These are phyloP conservation scores for Colletotrichum sojae DNA, from an alignment of 2,329 filamentous ascomycete genomes.

Conservation along the genomic window DNA sequence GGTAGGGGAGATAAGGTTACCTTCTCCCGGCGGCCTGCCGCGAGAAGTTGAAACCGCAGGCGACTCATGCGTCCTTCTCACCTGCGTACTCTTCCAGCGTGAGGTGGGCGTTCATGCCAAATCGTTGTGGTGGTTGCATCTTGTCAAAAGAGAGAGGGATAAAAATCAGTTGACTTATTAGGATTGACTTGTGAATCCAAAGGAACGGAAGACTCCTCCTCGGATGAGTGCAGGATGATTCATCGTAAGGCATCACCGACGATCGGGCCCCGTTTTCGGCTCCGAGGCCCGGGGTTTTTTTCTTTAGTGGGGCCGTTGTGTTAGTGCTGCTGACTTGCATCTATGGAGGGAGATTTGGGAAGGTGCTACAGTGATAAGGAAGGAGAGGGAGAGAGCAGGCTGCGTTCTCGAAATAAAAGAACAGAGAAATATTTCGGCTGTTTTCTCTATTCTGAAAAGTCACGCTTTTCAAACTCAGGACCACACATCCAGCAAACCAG, in stretches of 20 bases:
- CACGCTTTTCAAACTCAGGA: background rate
- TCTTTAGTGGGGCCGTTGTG: background rate
- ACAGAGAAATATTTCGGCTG: background rate
- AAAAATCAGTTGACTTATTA: background rate
- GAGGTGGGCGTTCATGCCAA: background rate
- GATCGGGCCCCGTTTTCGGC: background rate
- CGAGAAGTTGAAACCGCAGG: background rate
- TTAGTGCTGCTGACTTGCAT: background rate
- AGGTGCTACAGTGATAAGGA: background rate
- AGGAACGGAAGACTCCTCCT: background rate
- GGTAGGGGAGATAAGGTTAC: background rate
- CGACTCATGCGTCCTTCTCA: background rate
- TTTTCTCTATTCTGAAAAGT: too few relatives aligned
- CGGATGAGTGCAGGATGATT: background rate
- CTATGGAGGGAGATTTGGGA: background rate
- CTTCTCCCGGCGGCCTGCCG: background rate
- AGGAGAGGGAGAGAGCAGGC: background rate
- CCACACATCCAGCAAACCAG: background rate
- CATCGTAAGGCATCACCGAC: background rate
- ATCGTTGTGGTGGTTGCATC: background rate
- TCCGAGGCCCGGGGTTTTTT: background rate
- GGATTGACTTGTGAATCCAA: background rate
- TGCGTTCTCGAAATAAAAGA: background rate
- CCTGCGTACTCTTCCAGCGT: too few relatives aligned
- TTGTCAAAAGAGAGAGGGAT: background rate